Evolutionary conservation across 352 stramenopile species (phyloP), one percentile per base, ranked within the genome.

Genomic region (Thalassiosira ordinaria): DNA sequence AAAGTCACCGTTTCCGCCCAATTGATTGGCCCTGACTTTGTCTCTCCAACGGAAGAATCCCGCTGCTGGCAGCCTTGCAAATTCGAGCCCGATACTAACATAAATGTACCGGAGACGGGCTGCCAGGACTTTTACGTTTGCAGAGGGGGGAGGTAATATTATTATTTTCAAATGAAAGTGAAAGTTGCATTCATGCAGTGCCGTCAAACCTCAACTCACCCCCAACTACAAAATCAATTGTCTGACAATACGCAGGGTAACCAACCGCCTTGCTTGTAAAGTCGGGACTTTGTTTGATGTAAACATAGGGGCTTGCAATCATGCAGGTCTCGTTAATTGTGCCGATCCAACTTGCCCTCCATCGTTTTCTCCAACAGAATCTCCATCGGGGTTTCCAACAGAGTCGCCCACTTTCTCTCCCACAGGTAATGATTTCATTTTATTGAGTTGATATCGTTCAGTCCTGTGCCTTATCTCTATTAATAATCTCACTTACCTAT

Each of bases 51-150:
- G 7, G 47, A 55, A 14, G 14, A 55, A 5, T 41, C 5, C 33
- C 11, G 33, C 5, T 5, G 33, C 33, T 41, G 16, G 4, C 4
- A 14, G 22, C 53, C 53, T 26, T 63, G 53, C 53, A 63, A 44
- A 11, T 2, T 44, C 22, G 8, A 6, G n/a, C 22, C 27, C 35
- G 26, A 69, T 33, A 29, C 18, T 20, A 35, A 56, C 24, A 37
- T 57, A 11, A 4, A 33, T 18, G 61, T 69, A 27, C 61, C 33
- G 24, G 7, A n/a, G 14, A 69, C 61, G 20, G 47, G n/a, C 9
- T 69, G 61, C 35, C 27, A 69, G 18, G 18, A 69, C 1, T 69
- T 69, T 53, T 69, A 69, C 18, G 46, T 56, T 3, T 69, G 61
- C 44, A 49, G 33, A 49, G 61, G 60, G 5, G 61, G 61, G n/a